Evolutionary conservation across 495 filamentous ascomycete genomes (phyloP), one percentile per base, ranked within the genome.

Genomic region (Annulohypoxylon bovei): DNA sequence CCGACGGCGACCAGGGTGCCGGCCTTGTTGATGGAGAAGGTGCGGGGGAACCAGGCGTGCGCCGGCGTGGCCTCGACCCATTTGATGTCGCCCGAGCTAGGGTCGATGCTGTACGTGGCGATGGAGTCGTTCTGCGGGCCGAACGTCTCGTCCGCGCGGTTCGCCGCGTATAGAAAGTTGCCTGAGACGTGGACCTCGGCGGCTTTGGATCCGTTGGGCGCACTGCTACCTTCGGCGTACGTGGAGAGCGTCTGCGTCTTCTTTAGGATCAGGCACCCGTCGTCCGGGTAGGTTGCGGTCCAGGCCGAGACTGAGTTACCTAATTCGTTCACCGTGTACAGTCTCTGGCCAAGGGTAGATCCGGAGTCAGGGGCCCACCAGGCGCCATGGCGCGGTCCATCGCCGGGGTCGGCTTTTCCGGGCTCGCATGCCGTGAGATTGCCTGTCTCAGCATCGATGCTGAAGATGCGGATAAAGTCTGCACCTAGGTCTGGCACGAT

Each of bases 401-500:
- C 81, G 18, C 82, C 83, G 3, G 78, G 54, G 27, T 61, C 75
- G 2, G 82, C 74, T 46, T 73, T 65, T 22, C 67, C 82, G 9
- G 73, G 65, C 6, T 75, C 55, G 71, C 81, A 83, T 0, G 76
- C 66, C 0, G 77, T 77, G 27, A 84, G 74, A 20, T 65, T 65
- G 23, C 81, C 81, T 6, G 76, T 84, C 20, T 47, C 30, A 9
- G 77, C 73, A 63, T 89, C 79, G 69, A 82, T 89, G 84, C 52
- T 78, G 74, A 84, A 89, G 53, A 93, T 79, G 68, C 88, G 88
- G 60, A 93, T 67, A 4, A 90, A 69, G 70, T 94, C 92, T 0
- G 89, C 85, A 60, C 92, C 92, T 1, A 93, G 83, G 71, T 94
- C 92, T 0, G 92, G 90, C 9, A 88, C 82, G 0, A 94, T 72